Base-by-base conservation (phyloP, 2,329 filamentous ascomycete genomes). In the Colletotrichum endophyticum region DNA sequence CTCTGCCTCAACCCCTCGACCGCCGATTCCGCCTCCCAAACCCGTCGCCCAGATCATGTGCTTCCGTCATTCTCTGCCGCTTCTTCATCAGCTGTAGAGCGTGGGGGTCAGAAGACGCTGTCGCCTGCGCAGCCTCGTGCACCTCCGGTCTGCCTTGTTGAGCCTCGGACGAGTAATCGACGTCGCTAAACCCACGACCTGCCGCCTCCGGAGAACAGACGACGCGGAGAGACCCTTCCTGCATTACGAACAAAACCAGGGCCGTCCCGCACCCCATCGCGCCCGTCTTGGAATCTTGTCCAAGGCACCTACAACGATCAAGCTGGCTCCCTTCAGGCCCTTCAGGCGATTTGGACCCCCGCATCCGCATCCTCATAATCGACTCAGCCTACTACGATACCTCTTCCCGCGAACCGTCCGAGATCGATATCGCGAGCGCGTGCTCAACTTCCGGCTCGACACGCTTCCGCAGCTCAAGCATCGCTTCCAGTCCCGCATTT, bases 401-500 rank as follows among this genome's bases (percentile, higher is more conserved):
- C 88, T 96, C 77, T 92, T 96, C 81, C 93, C 94, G n/a, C 87
- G 89, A 79, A 86, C 90, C 77, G 81, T 91, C 71, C 91, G 91
- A 83, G 89, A 91, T 78, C 91, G 89, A 79, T 93, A 93, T 80
- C 92, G 92, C 82, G 91, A 92, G 76, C 91, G 90, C 77, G 88
- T 97, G 70, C 89, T 93, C 80, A 88, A 89, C 79, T 92, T 98
- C 83, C 94, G 92, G 78, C 91, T 95, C 89, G 92, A 96, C 80
- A 95, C 91, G 7, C 85, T 98, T 28, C 95, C 95, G 15, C 87
- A 89, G 67, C 90, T 95, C 80, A 94, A 94, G 81, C 92, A 93
- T 82, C 89, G 90, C 70, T 86, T 95, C 11, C 95, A 98, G 85
- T 93, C 93, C 49, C 91, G 92, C 72, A 92, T 98, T 78, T 98